Evolutionary conservation across 139 green algal genomes (phyloP).

Genomic region (Coccomyxa sp.): DNA sequence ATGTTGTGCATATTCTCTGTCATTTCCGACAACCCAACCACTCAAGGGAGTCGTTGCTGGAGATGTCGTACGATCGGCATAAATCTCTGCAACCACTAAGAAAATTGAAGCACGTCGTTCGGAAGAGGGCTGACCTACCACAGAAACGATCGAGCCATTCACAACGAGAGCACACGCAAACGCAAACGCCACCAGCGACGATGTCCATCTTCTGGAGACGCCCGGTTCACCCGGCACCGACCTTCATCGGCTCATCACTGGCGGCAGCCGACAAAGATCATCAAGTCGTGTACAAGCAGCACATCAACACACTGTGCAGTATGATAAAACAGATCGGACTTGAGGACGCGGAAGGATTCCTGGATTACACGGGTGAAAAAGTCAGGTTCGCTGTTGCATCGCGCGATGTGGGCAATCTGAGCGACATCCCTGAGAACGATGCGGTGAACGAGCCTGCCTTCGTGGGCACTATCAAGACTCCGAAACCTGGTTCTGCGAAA

Average conservation of each 20-base stretch:
- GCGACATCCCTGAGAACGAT: background rate
- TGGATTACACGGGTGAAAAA: background rate
- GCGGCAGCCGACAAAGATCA: background rate
- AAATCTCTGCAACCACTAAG: background rate
- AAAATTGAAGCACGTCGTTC: constrained; percentile 1
- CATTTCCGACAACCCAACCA: background rate
- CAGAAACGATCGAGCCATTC: background rate
- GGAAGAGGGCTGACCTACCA: background rate
- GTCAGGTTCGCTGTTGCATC: background rate
- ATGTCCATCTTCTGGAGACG: background rate
- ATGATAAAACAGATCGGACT: background rate
- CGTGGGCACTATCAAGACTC: background rate
- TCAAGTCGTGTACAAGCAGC: background rate
- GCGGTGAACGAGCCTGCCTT: background rate
- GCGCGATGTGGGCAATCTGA: background rate
- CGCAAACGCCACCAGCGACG: background rate
- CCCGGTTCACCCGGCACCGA: background rate
- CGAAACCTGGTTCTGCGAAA: background rate
- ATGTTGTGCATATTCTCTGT: constrained; percentile 1
- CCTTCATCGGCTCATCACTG: background rate
- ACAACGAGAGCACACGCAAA: background rate
- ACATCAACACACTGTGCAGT: background rate
- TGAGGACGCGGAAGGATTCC: background rate
- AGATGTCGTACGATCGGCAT: background rate
- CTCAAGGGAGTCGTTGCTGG: background rate